Conservation (phyloP, 306 rosid species). For the Trifolium repens region DNA sequence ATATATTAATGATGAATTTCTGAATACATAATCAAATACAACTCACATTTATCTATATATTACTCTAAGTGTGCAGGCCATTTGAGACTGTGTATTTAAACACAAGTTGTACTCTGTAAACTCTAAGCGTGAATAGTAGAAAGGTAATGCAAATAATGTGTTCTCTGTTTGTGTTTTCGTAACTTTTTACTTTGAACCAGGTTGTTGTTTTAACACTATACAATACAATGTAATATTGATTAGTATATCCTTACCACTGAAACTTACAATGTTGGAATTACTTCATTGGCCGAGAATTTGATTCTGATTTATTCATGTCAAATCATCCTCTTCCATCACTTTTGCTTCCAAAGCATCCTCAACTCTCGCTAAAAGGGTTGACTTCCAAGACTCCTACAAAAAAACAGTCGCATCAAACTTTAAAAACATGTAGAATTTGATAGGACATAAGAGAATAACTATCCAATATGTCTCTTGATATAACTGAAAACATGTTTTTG, state of each 20-base stretch:
- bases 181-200: background rate
- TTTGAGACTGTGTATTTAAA: background rate
- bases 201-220: background rate
- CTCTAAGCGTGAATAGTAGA: background rate
- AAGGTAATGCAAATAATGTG: background rate
- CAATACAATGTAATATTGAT: background rate
- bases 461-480: constrained; percentile 7
- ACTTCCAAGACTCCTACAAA: constrained; percentile 61
- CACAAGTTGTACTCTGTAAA: background rate
- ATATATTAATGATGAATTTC: background rate
- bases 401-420: constrained; percentile 23
- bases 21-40: background rate
- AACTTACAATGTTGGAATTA: constrained; percentile 21
- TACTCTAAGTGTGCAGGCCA: background rate
- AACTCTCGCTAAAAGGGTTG: constrained; percentile 47
- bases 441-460: background rate
- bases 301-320: constrained; percentile 46
- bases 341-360: constrained; percentile 55
- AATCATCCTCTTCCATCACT: constrained; percentile 62
- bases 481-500: constrained; percentile 26
- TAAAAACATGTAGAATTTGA: constrained; percentile 27
- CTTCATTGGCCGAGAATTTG: constrained; percentile 32
- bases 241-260: background rate
- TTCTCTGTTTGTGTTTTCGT: background rate
- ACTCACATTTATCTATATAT: no score